Evolutionary conservation across 176 grass and related monocot genomes (phyloP).

Genomic region (Musa acuminata): DNA sequence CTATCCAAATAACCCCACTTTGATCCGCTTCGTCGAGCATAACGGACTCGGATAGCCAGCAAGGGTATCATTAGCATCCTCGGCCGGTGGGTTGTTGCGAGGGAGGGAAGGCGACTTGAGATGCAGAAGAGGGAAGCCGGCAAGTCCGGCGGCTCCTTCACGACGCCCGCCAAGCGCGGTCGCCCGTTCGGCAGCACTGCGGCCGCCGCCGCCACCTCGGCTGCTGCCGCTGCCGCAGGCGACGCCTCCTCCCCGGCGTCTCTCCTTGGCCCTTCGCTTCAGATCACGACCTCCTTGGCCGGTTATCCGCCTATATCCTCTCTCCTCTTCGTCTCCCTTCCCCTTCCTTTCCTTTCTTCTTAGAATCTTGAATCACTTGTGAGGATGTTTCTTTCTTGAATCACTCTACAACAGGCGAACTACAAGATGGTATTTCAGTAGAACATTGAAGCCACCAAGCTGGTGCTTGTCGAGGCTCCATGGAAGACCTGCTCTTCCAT

Average conservation of each 20-base stretch:
- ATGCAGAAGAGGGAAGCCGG: constrained; percentile 73
- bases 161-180: constrained; percentile 75
- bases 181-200: constrained; percentile 74
- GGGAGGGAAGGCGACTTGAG: constrained; percentile 2
- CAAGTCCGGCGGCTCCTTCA: constrained; percentile 52
- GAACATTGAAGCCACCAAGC: too few relatives aligned
- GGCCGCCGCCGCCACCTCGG: constrained; percentile 12
- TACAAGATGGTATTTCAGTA: too few relatives aligned
- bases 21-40: too few relatives aligned
- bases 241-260: constrained; percentile 47
- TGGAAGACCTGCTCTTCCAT: too few relatives aligned
- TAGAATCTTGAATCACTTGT: neutral
- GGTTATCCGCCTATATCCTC: constrained; percentile 25
- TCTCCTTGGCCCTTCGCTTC: constrained; percentile 74
- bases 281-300: constrained; percentile 47
- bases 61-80: neutral
- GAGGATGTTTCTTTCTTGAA: neutral
- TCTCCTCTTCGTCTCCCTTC: neutral
- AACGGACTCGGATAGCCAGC: neutral
- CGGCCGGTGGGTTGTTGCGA: neutral
- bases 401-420: too few relatives aligned
- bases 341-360: neutral
- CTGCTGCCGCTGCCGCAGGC: constrained; percentile 23
- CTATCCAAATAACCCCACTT: too few relatives aligned
- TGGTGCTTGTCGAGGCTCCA: too few relatives aligned